Conservation (phyloP, 1,284 basidiomycete genomes). For the Ganoderma lucidum region DNA sequence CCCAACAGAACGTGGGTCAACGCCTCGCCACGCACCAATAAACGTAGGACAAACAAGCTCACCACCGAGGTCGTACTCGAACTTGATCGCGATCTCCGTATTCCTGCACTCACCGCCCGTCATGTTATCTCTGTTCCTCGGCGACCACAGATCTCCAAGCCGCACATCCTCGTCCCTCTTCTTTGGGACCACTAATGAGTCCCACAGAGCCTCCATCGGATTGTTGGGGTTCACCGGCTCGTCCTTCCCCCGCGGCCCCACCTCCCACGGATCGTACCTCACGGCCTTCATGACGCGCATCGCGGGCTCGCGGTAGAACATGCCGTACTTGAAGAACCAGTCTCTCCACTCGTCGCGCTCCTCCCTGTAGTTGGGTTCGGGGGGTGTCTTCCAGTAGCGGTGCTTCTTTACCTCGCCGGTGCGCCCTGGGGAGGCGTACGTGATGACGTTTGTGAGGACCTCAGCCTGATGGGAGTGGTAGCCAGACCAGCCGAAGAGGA, state of each 20-base stretch:
- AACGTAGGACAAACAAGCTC: constrained; percentile 1
- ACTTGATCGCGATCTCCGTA: constrained; percentile 40
- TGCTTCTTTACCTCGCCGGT: constrained; percentile 43
- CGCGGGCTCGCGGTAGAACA: constrained; percentile 26
- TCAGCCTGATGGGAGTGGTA: constrained; percentile 39
- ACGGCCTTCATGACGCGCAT: constrained; percentile 24
- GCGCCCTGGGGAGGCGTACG: constrained; percentile 33
- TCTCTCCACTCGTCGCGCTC: constrained; percentile 16
- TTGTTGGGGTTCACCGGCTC: constrained; percentile 27
- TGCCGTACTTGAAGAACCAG: constrained; percentile 15
- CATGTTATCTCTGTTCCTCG: constrained; percentile 35
- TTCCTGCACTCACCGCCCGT: constrained; percentile 42
- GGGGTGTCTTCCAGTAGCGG: constrained; percentile 35
- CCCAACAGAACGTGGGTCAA: background rate
- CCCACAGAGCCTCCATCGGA: constrained; percentile 10
- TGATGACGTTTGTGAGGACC: constrained; percentile 39
- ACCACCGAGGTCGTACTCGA: constrained; percentile 42
- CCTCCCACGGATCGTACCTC: constrained; percentile 6
- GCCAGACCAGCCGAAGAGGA: constrained; percentile 48
- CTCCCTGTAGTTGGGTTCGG: constrained; percentile 33
- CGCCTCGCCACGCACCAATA: background rate
- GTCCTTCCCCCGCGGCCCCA: background rate
- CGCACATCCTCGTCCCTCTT: constrained; percentile 39
- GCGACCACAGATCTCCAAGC: constrained; percentile 43
- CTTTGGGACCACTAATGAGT: constrained; percentile 16